Evolutionary conservation across 331 rosid species (phyloP).

Genomic region (Rosa hybrid): DNA sequence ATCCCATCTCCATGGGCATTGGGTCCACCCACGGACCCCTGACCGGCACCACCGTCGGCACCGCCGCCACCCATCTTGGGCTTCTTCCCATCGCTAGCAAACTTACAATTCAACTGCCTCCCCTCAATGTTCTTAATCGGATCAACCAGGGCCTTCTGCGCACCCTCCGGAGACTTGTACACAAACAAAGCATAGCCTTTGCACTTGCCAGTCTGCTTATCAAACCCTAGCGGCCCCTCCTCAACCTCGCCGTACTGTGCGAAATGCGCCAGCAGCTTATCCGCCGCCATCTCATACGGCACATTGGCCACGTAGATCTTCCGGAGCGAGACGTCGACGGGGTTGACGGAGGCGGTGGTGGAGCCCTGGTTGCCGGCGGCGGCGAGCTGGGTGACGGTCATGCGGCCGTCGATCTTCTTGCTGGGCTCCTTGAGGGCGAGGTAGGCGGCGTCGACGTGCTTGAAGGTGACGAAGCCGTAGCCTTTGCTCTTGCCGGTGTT

Average conservation of each 20-base stretch:
- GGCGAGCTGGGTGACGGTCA: constrained; percentile 89
- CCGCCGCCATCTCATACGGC: constrained; percentile 74
- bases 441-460: constrained; percentile 80
- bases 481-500: constrained; percentile 80
- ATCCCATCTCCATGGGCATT: constrained; percentile 62
- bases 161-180: constrained; percentile 78
- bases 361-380: constrained; percentile 56
- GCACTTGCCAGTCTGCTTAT: constrained; percentile 84
- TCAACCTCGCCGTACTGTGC: constrained; percentile 77
- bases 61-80: constrained; percentile 55
- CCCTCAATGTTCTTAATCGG: constrained; percentile 84
- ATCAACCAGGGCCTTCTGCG: constrained; percentile 72
- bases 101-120: constrained; percentile 67
- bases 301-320: constrained; percentile 90
- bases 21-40: constrained; percentile 35
- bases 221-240: constrained; percentile 94
- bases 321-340: constrained; percentile 49
- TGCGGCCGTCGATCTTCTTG: constrained; percentile 89
- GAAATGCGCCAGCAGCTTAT: constrained; percentile 73
- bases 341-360: constrained; percentile 21
- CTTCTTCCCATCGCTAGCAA: constrained; percentile 85
- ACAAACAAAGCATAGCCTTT: constrained; percentile 85
- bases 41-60: constrained; percentile 36
- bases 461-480: constrained; percentile 82
- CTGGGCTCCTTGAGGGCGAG: constrained; percentile 90